Evolutionary conservation across 208 protist species (phyloP).

Genomic region (Trypanosoma vivax): DNA sequence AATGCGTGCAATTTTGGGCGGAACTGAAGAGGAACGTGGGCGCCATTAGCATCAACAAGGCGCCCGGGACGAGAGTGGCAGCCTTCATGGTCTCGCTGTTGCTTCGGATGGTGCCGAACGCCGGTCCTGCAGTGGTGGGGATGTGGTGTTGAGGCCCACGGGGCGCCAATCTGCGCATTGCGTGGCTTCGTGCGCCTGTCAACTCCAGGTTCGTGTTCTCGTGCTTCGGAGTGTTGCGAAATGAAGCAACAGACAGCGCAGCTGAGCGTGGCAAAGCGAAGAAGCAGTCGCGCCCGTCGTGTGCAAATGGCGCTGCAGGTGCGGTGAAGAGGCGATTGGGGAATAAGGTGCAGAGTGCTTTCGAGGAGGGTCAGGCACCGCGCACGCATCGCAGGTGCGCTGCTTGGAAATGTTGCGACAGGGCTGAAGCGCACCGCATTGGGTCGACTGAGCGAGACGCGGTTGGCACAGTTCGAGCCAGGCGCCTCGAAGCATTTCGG

Average conservation of each 20-base stretch:
- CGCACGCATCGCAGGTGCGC: neutral
- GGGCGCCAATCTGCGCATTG: neutral
- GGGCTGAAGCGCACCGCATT: neutral
- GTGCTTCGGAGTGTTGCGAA: too few relatives aligned
- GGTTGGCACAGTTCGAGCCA: too few relatives aligned
- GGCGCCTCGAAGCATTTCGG: conserved; percentile 1
- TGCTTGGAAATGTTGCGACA: neutral
- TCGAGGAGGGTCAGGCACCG: neutral
- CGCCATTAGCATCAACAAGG: too few relatives aligned
- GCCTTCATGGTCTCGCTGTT: neutral
- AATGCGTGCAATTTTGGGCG: conserved; percentile 5
- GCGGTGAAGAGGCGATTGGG: neutral
- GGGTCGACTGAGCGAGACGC: neutral
- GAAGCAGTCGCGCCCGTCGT: neutral
- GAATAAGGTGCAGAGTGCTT: neutral
- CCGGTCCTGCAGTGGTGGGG: neutral
- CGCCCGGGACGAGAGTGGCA: too few relatives aligned
- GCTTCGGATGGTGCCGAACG: neutral
- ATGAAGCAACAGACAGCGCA: neutral
- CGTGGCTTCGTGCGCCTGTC: neutral
- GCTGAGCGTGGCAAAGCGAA: neutral
- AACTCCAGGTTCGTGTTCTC: too few relatives aligned
- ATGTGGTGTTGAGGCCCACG: neutral
- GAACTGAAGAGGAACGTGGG: neutral
- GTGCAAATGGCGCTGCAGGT: neutral